Conservation (phyloP, 176 grass and related monocot genomes). For the Ampelocalamus luodianensis region DNA sequence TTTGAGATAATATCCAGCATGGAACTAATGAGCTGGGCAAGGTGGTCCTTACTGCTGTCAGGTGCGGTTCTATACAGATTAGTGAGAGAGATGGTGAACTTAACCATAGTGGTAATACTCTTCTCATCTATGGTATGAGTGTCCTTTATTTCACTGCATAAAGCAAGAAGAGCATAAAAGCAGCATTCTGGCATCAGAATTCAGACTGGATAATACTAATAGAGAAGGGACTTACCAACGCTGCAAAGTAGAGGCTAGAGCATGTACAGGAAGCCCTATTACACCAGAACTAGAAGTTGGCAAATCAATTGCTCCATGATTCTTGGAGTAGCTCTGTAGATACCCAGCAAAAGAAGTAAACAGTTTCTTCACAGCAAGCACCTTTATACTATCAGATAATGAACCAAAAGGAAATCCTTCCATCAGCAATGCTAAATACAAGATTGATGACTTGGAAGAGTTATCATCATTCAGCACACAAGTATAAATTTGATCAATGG, state of each 20-base stretch:
- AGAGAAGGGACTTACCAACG: constrained; percentile 60
- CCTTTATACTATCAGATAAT: constrained; percentile 50
- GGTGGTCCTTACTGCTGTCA: constrained; percentile 47
- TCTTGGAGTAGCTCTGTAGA: constrained; percentile 65
- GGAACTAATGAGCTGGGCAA: constrained; percentile 67
- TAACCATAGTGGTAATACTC: constrained; percentile 55
- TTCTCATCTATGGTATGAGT: constrained; percentile 55
- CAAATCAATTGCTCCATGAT: constrained; percentile 43
- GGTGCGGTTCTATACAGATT: constrained; percentile 59
- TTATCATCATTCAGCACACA: constrained; percentile 52
- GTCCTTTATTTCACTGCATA: constrained; percentile 65
- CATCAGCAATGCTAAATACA: constrained; percentile 68
- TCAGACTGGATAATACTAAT: constrained; percentile 31
- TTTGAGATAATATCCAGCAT: constrained; percentile 76
- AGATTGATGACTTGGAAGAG: constrained; percentile 50
- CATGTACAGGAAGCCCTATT: constrained; percentile 74
- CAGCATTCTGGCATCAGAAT: constrained; percentile 31
- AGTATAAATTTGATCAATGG: constrained; percentile 72
- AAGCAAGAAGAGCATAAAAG: constrained; percentile 26
- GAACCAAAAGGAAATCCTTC: constrained; percentile 17
- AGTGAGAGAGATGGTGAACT: constrained; percentile 65
- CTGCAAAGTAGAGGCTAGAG: constrained; percentile 76
- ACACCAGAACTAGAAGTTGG: constrained; percentile 29
- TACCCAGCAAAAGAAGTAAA: constrained; percentile 62
- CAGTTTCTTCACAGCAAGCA: constrained; percentile 63